Evolutionary conservation across 148 eudicot genomes (phyloP), one percentile per base, ranked within the genome.

Genomic region (Vaccinium vitisidaea): DNA sequence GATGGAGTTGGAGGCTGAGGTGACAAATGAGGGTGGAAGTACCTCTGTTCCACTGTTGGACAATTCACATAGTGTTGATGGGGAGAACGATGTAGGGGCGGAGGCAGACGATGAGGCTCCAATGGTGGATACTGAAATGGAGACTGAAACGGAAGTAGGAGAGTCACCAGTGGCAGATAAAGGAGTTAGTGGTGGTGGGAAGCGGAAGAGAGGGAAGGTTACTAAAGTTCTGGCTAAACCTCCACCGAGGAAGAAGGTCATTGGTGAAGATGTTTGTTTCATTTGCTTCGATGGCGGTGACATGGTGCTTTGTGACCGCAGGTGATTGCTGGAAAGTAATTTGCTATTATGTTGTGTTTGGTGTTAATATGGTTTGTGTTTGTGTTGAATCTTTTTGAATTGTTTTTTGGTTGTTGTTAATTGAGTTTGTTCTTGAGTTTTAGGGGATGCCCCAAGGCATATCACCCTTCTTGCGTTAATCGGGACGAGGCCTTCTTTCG

Each of bases 241-340:
- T 30, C 83, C 91, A 49, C 73, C 84, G 27, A 85, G 88, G 89
- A 92, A 91, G 90, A 82, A 69, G 74, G 39, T 79, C 49, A 87
- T 83, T 11, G 98, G 92, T 58, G 99, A 96, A 85, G 99, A 96
- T 88, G 98, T 96, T 84, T 96, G 99, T 86, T 96, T 96, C 87
- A 92, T 96, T 65, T 96, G 99, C 89, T 94, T 96, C 58, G 99
- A 96, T 86, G 99, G 99, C 30, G 99, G 99, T 30, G 91, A 93
- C 83, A 93, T 96, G 82, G 95, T 96, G 86, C 92, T 96, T 14
- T 96, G 99, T 90, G 99, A 96, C 63, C 94, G 95, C 80, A 89
- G 97, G 99, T 96, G 82, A 80, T 87, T 65, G 55, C 56, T 67
- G 16, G 36, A 19, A 32, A 49, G 75, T 58, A 53, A 11, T 54